Conservation (phyloP, 257 asterid genomes). For the Voacanga thouarsii region DNA sequence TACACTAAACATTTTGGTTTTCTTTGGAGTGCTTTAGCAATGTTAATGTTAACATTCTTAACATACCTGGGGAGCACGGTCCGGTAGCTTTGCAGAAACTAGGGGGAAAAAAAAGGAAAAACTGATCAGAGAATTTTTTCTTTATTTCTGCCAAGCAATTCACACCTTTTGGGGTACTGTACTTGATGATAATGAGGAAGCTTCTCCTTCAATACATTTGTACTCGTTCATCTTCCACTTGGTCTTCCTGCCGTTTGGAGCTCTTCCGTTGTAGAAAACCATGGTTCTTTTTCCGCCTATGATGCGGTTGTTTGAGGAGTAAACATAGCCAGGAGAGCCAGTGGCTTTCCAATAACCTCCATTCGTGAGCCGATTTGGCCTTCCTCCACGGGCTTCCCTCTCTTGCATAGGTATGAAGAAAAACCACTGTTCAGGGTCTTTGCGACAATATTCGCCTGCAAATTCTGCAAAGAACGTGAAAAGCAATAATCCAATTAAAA, state of each 20-base stretch:
- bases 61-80: too few relatives aligned
- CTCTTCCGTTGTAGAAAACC: conserved; percentile 61
- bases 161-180: conserved; percentile 28
- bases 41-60: too few relatives aligned
- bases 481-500: background rate
- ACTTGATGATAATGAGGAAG: conserved; percentile 21
- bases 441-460: conserved; percentile 36
- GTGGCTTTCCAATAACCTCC: conserved; percentile 73
- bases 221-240: conserved; percentile 73
- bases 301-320: conserved; percentile 31
- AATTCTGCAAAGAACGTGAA: conserved; percentile 22
- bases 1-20: too few relatives aligned
- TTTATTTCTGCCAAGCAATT: background rate
- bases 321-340: conserved; percentile 52
- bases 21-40: too few relatives aligned
- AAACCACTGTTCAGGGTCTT: conserved; percentile 60
- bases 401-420: conserved; percentile 55
- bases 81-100: too few relatives aligned
- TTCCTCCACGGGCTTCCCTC: conserved; percentile 52
- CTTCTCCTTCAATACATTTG: conserved; percentile 24
- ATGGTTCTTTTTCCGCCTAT: conserved; percentile 55
- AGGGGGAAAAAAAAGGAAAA: too few relatives aligned
- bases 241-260: conserved; percentile 52
- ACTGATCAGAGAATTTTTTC: background rate
- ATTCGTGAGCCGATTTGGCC: conserved; percentile 49